Evolutionary conservation across 495 filamentous ascomycete genomes (phyloP).

Genomic region (Lasiosphaeria hispida): DNA sequence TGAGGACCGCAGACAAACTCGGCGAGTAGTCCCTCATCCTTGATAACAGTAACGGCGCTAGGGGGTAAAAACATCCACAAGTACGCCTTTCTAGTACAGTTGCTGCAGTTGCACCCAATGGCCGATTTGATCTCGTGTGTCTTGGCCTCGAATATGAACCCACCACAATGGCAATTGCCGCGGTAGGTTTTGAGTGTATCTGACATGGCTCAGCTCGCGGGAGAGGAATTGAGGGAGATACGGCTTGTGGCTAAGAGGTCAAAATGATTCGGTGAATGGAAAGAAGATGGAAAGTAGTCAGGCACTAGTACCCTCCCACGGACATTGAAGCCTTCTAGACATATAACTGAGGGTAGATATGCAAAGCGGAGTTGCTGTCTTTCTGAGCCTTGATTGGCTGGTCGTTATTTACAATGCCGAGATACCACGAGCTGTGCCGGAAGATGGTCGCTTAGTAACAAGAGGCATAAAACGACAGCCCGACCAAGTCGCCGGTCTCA

Average conservation of each 20-base stretch:
- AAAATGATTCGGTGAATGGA: background rate
- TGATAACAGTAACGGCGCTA: conserved; percentile 37
- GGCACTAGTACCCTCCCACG: no score
- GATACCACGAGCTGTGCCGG: no score
- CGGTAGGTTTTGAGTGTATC: conserved; percentile 46
- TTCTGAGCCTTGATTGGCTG: no score
- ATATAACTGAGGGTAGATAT: no score
- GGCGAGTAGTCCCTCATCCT: conserved; percentile 34
- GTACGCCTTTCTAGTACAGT: conserved; percentile 46
- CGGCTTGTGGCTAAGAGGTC: background rate
- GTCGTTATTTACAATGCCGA: no score
- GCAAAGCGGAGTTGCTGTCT: no score
- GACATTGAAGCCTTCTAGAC: no score
- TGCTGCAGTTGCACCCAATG: conserved; percentile 52
- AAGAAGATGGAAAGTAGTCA: background rate
- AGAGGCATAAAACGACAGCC: no score
- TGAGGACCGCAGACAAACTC: conserved; percentile 27
- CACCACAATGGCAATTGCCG: conserved; percentile 56
- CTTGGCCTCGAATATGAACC: conserved; percentile 45
- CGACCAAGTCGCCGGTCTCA: no score
- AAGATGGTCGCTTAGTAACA: no score
- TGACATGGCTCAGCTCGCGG: conserved; percentile 14
- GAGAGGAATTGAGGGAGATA: background rate
- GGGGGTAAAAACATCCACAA: conserved; percentile 35
- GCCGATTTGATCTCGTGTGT: conserved; percentile 41